Evolutionary conservation across 331 rosid species (phyloP).

Genomic region (Pyracantha coccinea): DNA sequence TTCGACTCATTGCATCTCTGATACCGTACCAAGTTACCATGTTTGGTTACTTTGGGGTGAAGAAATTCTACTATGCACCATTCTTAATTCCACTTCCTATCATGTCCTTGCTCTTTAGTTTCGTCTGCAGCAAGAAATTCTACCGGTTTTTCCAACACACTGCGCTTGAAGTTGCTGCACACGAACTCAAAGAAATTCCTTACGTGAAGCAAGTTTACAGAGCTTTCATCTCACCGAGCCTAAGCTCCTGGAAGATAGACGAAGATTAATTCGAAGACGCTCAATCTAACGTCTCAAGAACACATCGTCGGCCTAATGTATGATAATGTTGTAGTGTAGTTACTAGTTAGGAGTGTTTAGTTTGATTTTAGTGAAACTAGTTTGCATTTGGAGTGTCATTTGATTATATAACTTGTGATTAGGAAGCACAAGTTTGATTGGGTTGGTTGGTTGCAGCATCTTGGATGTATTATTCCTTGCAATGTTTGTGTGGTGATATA

Average conservation of each 20-base stretch:
- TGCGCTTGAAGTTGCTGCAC: slow-evolving; percentile 55
- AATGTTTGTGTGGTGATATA: too few species aligned
- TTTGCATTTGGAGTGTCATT: background rate
- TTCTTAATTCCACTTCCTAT: slow-evolving; percentile 57
- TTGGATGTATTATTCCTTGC: too few species aligned
- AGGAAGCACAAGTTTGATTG: background rate
- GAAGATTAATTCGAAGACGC: slow-evolving; percentile 67
- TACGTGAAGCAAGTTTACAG: slow-evolving; percentile 57
- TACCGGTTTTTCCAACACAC: slow-evolving; percentile 47
- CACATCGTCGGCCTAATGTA: slow-evolving; percentile 42
- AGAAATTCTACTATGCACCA: slow-evolving; percentile 42
- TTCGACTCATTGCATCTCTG: slow-evolving; percentile 63
- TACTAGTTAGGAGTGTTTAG: background rate
- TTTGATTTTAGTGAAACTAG: too few species aligned
- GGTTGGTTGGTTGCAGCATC: too few species aligned
- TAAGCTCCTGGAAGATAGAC: slow-evolving; percentile 57
- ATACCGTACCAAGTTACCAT: slow-evolving; percentile 70
- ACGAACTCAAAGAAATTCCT: slow-evolving; percentile 45
- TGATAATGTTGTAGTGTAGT: background rate
- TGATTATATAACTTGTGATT: slow-evolving; percentile 1
- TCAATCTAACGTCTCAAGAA: slow-evolving; percentile 47
- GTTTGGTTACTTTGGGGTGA: slow-evolving; percentile 64
- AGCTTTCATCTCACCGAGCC: slow-evolving; percentile 69
- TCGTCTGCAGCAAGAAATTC: slow-evolving; percentile 47
- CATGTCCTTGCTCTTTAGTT: slow-evolving; percentile 37